Evolutionary conservation across 2,329 filamentous ascomycete species (phyloP), one percentile per base, ranked within the genome.

Genomic region (Neonectria coccinea): DNA sequence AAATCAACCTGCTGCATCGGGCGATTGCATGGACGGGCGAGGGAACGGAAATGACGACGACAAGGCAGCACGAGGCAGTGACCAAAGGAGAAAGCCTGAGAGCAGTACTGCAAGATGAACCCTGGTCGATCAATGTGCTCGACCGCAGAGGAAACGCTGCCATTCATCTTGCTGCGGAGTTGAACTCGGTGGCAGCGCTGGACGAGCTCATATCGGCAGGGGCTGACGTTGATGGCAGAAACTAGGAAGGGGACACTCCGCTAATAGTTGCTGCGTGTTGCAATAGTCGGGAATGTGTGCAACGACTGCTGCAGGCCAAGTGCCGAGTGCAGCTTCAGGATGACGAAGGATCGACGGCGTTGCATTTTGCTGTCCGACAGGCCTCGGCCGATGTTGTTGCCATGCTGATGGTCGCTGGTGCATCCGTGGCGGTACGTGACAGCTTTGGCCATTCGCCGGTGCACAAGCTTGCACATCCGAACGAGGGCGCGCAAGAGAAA

Each of bases 201-300:
- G 16, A 62, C 14, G 11, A 42, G 18, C 31, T 71, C 2, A 53
- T 71, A 33, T 58, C 29, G 12, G 62, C 62, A 1, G 57, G 58
- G 4, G 67, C 56, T 4, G 44, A 70, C 7, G 14, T 70, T 29
- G n/a, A 71, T 9, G 10, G 33, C 18, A 36, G 39, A n/a, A 12
- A 12, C 4, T 14, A 16, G 1, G 0, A 3, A 0, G 56, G 54
- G 1, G 0, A 0, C 12, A 60, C 69, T 1, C 31, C 65, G 4
- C 64, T 70, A 6, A 59, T 56, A 5, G 0, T 1, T 3, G 65
- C 69, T 14, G 53, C 31, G 1, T 0, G 0, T 0, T 1, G 0
- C 0, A 2, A 20, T 5, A 2, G n/a, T 4, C 0, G 27, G 0
- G 45, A 60, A 14, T 47, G 56, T 16, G 18, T 53, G 25, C 61